Evolutionary conservation across 2,329 filamentous ascomycete genomes (phyloP).

Genomic region (Colletotrichum magnum): DNA sequence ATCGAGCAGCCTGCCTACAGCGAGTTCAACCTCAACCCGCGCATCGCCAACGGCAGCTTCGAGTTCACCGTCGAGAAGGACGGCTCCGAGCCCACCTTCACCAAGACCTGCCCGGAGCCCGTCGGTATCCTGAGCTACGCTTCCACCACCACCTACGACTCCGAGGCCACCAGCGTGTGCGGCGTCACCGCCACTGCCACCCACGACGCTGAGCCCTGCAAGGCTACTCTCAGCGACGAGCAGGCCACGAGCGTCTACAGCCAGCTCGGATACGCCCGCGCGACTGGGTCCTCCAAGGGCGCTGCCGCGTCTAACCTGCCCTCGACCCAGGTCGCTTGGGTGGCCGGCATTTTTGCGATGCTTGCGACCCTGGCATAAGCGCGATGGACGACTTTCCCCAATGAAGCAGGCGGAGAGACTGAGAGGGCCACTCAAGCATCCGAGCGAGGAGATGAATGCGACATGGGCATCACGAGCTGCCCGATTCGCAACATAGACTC

Average conservation of each 20-base stretch:
- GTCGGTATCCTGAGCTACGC: slow-evolving; percentile 37
- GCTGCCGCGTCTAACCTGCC: slow-evolving; percentile 19
- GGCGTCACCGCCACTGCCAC: slow-evolving; percentile 38
- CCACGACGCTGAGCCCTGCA: slow-evolving; percentile 36
- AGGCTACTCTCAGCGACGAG: slow-evolving; percentile 34
- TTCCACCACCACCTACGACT: slow-evolving; percentile 37
- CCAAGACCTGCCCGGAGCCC: slow-evolving; percentile 35
- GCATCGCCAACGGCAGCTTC: slow-evolving; percentile 39
- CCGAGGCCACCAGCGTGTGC: slow-evolving; percentile 37
- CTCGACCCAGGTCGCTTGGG: slow-evolving; percentile 14
- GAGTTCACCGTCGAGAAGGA: slow-evolving; percentile 34
- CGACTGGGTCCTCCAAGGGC: slow-evolving; percentile 32
- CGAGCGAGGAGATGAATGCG: slow-evolving; percentile 3
- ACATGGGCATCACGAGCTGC: slow-evolving; percentile 17
- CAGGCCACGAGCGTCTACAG: slow-evolving; percentile 38
- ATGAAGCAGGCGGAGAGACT: background rate
- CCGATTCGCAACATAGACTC: slow-evolving; percentile 16
- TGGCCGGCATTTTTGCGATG: slow-evolving; percentile 21
- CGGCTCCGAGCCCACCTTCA: slow-evolving; percentile 37
- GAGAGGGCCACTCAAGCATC: slow-evolving; percentile 6
- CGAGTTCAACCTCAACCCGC: slow-evolving; percentile 38
- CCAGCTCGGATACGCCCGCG: slow-evolving; percentile 31
- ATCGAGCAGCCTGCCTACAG: slow-evolving; percentile 35
- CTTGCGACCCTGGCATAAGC: slow-evolving; percentile 24
- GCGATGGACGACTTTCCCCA: background rate